These are phyloP conservation scores for Microdochium nivale DNA, from an alignment of 2,329 filamentous ascomycete species.

Conservation along the genomic window DNA sequence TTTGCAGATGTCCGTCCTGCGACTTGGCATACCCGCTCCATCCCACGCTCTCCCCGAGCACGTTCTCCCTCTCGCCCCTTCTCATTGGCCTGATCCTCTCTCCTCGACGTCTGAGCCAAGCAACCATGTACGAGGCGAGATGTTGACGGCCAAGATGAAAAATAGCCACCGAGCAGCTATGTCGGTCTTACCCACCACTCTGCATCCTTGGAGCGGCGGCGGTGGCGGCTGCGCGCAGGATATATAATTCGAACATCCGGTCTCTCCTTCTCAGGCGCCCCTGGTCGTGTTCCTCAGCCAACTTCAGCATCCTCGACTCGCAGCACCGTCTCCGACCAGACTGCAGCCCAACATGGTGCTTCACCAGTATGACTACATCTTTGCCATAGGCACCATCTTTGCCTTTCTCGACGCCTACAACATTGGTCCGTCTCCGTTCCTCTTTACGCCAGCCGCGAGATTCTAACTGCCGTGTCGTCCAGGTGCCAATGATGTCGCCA, in stretches of 20 bases:
- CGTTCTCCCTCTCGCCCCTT: background rate
- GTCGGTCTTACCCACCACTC: background rate
- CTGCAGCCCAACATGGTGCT: slow-evolving; percentile 19
- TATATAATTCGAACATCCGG: background rate
- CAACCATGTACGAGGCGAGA: background rate
- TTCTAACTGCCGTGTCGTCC: background rate
- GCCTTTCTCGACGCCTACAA: slow-evolving; percentile 60
- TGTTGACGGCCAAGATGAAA: background rate
- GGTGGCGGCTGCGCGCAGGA: too few species aligned
- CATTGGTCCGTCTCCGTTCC: slow-evolving; percentile 33
- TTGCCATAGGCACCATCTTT: slow-evolving; percentile 56
- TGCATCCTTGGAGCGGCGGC: too few species aligned
- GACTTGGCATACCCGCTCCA: background rate
- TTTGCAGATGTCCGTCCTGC: background rate
- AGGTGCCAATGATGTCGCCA: slow-evolving; percentile 60
- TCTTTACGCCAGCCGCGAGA: background rate
- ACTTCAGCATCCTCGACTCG: background rate
- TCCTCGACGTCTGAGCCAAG: background rate
- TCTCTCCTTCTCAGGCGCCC: background rate
- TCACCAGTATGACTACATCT: slow-evolving; percentile 52
- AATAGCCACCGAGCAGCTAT: background rate
- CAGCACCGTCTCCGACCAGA: background rate
- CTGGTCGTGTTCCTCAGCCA: background rate
- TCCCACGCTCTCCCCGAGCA: background rate
- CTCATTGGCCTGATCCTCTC: background rate